Evolutionary conservation across 225 moss, liverwort and hornwort genomes (phyloP), one percentile per base, ranked within the genome.

Genomic region (Bryum argenteum): DNA sequence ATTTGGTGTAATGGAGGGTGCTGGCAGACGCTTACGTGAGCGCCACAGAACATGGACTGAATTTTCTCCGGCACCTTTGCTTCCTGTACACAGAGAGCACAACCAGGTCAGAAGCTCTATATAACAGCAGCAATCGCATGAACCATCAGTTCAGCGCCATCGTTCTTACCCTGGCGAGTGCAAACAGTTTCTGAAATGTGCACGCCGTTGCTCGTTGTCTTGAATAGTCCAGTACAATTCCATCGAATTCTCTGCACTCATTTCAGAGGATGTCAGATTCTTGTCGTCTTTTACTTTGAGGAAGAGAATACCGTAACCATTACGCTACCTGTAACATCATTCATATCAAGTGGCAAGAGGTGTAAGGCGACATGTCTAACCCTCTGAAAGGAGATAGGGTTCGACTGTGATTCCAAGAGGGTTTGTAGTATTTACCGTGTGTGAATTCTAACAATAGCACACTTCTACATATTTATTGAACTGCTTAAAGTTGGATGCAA

Each of bases 151-250:
- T 64, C 15, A 56, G 33, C 24, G 38, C 33, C 33, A n/a, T n/a
- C n/a, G 17, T 8, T 21, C 26, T 70, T 69, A 98, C 98, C 87
- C 82, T 87, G 33, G 94, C 98, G 26, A 98, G 88, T 17, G 79
- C 87, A 41, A 98, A 71, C 48, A 98, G 83, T 73, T 98, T 98
- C 22, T 78, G 76, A 59, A 98, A 78, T 52, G 94, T 98, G 61
- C 85, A 88, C 47, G 74, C 55, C 12, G 89, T 94, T 68, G 92
- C 87, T 40, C 94, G 91, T 70, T 98, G 94, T 70, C 98, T 84
- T 54, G 98, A 98, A 50, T 87, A 89, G 74, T 98, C 98, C 38
- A 98, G 78, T 55, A 94, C 81, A 60, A 98, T 81, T 44, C 98
- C 98, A 58, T 92, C 87, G 44, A 89, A 94, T 78, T 98, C 94